Evolutionary conservation across 805 yeast genomes (phyloP), one percentile per base, ranked within the genome.

Genomic region (Dipodascopsis uninucleata): DNA sequence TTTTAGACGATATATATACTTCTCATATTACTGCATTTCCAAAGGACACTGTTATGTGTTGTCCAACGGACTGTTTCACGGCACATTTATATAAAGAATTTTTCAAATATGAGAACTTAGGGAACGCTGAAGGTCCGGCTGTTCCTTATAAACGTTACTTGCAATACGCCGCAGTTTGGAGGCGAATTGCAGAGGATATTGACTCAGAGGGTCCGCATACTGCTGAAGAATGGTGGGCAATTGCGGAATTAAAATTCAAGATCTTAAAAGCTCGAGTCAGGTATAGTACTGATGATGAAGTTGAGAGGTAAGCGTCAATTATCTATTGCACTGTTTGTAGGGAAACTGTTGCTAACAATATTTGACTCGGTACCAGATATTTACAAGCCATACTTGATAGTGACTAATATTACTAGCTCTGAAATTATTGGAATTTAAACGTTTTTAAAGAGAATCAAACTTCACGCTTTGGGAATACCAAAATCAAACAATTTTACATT

Each of bases 121-220:
- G 12, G 4, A 18, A 12, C 16, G 33, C 22, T 25, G 36, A 33
- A 12, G 33, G 33, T 20, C 8, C 16, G 20, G 5, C 17, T 8
- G 17, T 8, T 20, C 9, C 23, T 12, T 39, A 39, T 22, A 22
- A 26, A n/a, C 31, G 48, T 20, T 47, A 47, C 34, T 38, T 47
- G 14, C 52, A 43, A 10, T 43, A 38, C 23, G 52, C 52, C 7
- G 49, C 52, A 17, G 39, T 47, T 6, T 43, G 52, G 52, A 24
- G 52, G 6, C 29, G 44, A 6, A 29, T 47, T 9, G 52, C 48
- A 4, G 52, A 47, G 21, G 49, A 47, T 8, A 47, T 43, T 17
- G 52, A 47, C 34, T 18, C 40, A 28, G 49, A 43, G 23, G 49
- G 52, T 5, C 49, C 49, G n/a, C 52, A 47, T 28, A 31, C 45